Conservation (phyloP, 116 monocot species). For the Iris pallida region DNA sequence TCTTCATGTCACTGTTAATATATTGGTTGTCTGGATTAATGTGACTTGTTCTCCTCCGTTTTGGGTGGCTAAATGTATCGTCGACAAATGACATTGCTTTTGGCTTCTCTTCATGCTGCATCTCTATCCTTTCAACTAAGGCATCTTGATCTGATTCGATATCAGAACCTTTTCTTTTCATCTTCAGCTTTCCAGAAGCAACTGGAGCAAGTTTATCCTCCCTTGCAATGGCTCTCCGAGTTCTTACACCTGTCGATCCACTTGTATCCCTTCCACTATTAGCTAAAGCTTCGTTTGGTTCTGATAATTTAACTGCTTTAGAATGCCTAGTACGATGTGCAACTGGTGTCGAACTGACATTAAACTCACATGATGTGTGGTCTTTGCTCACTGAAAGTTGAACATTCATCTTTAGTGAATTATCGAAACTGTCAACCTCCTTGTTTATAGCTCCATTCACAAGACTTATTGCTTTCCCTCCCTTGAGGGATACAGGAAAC, state of each 20-base stretch:
- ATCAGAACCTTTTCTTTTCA: constrained; percentile 14
- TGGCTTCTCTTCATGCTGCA: constrained; percentile 7
- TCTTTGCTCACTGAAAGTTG: constrained; percentile 14
- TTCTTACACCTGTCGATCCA: neutral
- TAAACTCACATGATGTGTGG: neutral
- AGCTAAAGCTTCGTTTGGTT: constrained; percentile 1
- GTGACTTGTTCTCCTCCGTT: constrained; percentile 35
- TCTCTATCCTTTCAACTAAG: neutral
- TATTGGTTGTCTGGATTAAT: constrained; percentile 1
- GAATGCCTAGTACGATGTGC: constrained; percentile 54
- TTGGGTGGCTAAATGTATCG: constrained; percentile 22
- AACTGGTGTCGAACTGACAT: constrained; percentile 32
- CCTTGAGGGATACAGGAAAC: constrained; percentile 8
- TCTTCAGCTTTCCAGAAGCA: constrained; percentile 12
- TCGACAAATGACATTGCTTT: constrained; percentile 2
- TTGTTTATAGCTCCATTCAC: constrained; percentile 2
- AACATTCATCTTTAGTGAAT: constrained; percentile 4
- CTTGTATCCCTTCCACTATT: constrained; percentile 2
- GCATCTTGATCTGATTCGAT: constrained; percentile 12
- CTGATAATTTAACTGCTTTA: constrained; percentile 14
- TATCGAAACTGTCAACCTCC: constrained; percentile 1
- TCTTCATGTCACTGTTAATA: neutral
- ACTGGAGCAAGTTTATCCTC: constrained; percentile 13
- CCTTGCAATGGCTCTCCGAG: neutral
- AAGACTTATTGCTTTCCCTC: neutral